Evolutionary conservation across 768 basidiomycete species (phyloP), one percentile per base, ranked within the genome.

Genomic region (Mycena rosella): DNA sequence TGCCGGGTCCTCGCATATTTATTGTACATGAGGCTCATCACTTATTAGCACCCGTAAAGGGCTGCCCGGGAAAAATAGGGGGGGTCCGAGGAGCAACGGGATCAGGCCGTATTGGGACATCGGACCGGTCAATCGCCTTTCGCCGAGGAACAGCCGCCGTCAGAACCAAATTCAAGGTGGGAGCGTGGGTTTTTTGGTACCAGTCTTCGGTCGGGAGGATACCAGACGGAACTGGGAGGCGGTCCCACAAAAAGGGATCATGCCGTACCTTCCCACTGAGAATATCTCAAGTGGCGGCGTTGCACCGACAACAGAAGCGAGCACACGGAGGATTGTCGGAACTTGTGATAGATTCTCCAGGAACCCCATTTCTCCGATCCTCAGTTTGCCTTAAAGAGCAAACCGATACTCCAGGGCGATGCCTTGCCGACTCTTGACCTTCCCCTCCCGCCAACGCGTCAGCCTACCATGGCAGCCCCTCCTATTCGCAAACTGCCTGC

Each of bases 401-500:
- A 68, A 59, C 26, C 47, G 67, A 68, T 67, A 20, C 27, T 59
- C 26, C 9, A 40, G 44, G 49, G 44, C 36, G 51, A 63, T 58
- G 34, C 65, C 42, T 60, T 48, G 63, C 63, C 53, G 48, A 48
- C 60, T 45, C n/a, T 57, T 55, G 44, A 47, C 56, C 45, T 24
- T 52, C 47, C 18, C 59, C 47, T 29, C 55, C 26, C 49, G 30
- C 29, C 20, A 57, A 51, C 45, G 65, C 59, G 57, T 48, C 63
- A 55, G 27, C 56, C 61, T 10, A 42, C 72, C 74, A 81, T 81
- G 81, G 74, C 76, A 49, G 77, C 76, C 67, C 75, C 76, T 38
- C 73, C 76, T 38, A 70, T 73, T 38, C 68, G 73, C 63, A 86
- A 85, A 76, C 78, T 91, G 34, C 85, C 88, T 30, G 82, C 81